phyloP scores from a whole-genome alignment of 192 early-diverging fungal species.

The Geranomyces michiganensis region DNA sequence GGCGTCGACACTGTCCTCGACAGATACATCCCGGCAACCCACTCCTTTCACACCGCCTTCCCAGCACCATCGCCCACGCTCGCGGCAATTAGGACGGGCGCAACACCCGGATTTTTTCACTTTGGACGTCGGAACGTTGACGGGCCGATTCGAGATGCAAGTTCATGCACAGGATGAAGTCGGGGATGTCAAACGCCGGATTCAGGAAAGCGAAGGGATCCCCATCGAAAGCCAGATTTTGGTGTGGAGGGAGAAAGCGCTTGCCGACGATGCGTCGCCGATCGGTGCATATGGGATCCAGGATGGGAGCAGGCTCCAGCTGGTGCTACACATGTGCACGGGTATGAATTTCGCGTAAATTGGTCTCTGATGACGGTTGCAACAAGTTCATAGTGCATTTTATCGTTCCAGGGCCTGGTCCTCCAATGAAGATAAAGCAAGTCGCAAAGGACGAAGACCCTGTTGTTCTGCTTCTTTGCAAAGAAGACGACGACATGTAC shows the following conservation, averaged over 20 bases:
- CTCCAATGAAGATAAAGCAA: conserved; percentile 46
- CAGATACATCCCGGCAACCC: conserved; percentile 3
- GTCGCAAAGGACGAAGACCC: conserved; percentile 45
- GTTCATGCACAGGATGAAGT: conserved; percentile 42
- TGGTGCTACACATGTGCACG: conserved; percentile 55
- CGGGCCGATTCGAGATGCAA: conserved; percentile 45
- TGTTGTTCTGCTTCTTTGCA: conserved; percentile 57
- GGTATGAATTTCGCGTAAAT: conserved; percentile 33
- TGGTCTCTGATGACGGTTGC: not conserved
- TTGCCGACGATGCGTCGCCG: conserved; percentile 36
- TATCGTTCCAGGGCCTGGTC: conserved; percentile 63
- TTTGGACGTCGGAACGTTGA: conserved; percentile 47
- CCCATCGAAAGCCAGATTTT: conserved; percentile 47
- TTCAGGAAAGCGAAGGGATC: conserved; percentile 49
- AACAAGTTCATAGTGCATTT: too few relatives aligned
- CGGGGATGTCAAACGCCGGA: conserved; percentile 47
- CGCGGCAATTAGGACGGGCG: not conserved
- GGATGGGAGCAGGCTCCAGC: conserved; percentile 46
- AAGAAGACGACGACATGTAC: conserved; percentile 59
- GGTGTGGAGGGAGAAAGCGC: conserved; percentile 48
- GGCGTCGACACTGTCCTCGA: conserved; percentile 13
- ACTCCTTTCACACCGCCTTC: not conserved
- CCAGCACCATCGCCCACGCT: not conserved
- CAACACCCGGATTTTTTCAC: conserved; percentile 30
- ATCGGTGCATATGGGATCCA: conserved; percentile 42